Base-by-base conservation (phyloP, 768 basidiomycete genomes). In the Steccherinum ochraceum region DNA sequence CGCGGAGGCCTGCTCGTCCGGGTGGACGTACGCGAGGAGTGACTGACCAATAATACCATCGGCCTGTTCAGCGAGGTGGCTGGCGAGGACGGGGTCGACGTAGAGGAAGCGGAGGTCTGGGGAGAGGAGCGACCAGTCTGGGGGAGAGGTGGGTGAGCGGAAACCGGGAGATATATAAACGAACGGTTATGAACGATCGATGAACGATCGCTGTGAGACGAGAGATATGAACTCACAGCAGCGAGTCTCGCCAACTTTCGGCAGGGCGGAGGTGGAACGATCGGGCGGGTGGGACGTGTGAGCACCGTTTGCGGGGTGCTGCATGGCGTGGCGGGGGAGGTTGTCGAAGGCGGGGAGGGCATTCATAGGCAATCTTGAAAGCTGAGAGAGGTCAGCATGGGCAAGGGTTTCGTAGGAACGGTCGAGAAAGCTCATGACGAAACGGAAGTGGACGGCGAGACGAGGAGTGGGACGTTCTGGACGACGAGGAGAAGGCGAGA, bases 41-140 rank as follows among this genome's bases (percentile, higher is more conserved):
- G 82, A 81, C 62, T 79, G 80, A 56, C 84, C 86, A 52, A 87
- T 70, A 58, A 93, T 77, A 24, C 70, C 62, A n/a, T 78, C 72
- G 0, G 87, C 83, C 65, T 92, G 82, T 47, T 80, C 75, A 30
- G 75, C 79, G 59, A 93, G 83, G 65, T 93, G 89, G 62, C 56
- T 65, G 12, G 80, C 73, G 55, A 92, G 75, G 50, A 89, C 83
- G 53, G 90, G 90, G 70, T 92, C 90, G 56, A 90, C 76, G 68
- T 89, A 91, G 54, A 92, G 79, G 68, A 90, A 90, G 46, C 78
- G 70, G 46, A 93, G 78, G 64, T 85, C 78, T 44, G 84, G 65
- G n/a, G 83, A 81, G 59, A 93, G 75, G 55, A 93, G 71, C 23
- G 87, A 71, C 90, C 90, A 93, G 71, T 91, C 88, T 90, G 66